Conservation (phyloP, 306 rosid genomes). For the Phaseolus lunatus region DNA sequence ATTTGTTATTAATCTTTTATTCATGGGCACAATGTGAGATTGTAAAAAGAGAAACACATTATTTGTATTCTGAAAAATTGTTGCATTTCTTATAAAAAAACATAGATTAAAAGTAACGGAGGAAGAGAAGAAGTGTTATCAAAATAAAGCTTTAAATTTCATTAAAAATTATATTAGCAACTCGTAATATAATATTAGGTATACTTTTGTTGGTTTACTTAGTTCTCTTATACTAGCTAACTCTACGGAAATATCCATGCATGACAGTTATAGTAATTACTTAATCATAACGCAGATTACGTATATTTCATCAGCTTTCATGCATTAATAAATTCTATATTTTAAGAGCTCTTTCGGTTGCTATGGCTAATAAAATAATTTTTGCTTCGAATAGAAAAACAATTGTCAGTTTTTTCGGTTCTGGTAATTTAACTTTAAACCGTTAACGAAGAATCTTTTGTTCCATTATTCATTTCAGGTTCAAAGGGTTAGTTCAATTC, state of each 20-base stretch:
- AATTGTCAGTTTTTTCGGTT: conserved; percentile 37
- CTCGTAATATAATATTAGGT: too few relatives aligned
- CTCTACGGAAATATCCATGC: not conserved
- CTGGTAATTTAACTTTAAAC: conserved; percentile 21
- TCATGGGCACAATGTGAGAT: too few relatives aligned
- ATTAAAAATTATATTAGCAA: too few relatives aligned
- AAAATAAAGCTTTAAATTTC: too few relatives aligned
- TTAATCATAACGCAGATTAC: not conserved
- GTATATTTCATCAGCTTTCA: not conserved
- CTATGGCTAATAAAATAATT: not conserved
- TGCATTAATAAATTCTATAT: conserved; percentile 7
- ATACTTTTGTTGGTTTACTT: too few relatives aligned
- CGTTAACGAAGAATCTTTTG: conserved; percentile 25
- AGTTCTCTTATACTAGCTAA: too few relatives aligned
- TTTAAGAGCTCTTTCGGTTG: conserved; percentile 24
- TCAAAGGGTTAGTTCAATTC: not conserved
- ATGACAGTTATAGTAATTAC: not conserved
- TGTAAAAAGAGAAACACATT: too few relatives aligned
- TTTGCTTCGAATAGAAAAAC: conserved; percentile 7
- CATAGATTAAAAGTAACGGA: too few relatives aligned
- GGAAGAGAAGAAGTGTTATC: too few relatives aligned
- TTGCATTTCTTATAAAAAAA: too few relatives aligned
- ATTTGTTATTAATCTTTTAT: too few relatives aligned
- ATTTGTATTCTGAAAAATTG: too few relatives aligned
- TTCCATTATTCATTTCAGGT: conserved; percentile 12